phyloP scores from a whole-genome alignment of 139 green algal genomes.

The Asterochloris erici region DNA sequence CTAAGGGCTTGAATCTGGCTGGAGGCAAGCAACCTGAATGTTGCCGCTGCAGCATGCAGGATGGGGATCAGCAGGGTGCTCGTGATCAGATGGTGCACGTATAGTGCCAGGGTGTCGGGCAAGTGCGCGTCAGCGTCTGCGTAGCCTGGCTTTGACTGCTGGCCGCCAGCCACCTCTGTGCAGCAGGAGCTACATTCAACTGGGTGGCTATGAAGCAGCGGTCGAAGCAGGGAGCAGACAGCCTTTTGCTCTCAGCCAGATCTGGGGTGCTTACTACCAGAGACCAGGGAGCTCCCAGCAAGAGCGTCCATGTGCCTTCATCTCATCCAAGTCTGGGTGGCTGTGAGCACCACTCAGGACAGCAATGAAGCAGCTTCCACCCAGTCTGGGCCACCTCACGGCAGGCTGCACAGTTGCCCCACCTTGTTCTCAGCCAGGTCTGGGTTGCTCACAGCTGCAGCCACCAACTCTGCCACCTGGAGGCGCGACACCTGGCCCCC shows the following conservation, averaged over 20 bases:
- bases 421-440: constrained; percentile 77
- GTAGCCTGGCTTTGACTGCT: too few species aligned
- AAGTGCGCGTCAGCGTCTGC: too few species aligned
- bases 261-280: neutral
- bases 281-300: neutral
- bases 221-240: neutral
- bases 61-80: too few species aligned
- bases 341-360: neutral
- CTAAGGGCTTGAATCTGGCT: too few species aligned
- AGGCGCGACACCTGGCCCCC: constrained; percentile 80
- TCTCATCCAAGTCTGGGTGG: neutral
- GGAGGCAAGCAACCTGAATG: too few species aligned
- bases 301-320: neutral
- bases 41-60: too few species aligned
- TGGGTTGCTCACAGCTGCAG: constrained; percentile 42
- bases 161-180: too few species aligned
- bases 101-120: too few species aligned
- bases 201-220: too few species aligned
- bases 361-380: neutral
- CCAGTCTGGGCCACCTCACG: neutral
- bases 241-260: neutral
- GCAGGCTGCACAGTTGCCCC: neutral
- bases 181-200: too few species aligned
- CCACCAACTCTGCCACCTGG: constrained; percentile 88
- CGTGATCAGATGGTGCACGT: too few species aligned